phyloP scores from a whole-genome alignment of 2,329 filamentous ascomycete genomes.

The Aspergillus niger region DNA sequence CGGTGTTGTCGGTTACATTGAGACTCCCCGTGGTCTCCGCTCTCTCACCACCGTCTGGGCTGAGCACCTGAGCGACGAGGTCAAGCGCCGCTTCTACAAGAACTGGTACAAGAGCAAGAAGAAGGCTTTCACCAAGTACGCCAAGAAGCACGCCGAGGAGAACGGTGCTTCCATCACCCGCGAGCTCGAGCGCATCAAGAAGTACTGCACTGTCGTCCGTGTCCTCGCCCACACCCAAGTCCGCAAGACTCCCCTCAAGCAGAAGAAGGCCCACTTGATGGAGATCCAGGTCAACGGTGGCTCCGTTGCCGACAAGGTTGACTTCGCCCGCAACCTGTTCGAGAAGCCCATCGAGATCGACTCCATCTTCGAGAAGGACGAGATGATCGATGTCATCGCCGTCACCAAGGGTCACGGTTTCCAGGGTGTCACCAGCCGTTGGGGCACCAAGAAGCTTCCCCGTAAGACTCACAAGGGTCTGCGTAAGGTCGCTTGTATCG shows the following conservation, averaged over 20 bases:
- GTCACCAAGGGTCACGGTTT: conserved; percentile 99
- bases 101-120: conserved; percentile 99
- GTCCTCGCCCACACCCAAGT: conserved; percentile 99
- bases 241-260: conserved; percentile 98
- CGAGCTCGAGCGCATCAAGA: conserved; percentile 99
- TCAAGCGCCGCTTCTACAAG: conserved; percentile 99
- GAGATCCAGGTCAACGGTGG: conserved; percentile 99
- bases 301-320: conserved; percentile 92
- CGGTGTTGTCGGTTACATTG: conserved; percentile 99
- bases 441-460: conserved; percentile 99
- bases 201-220: conserved; percentile 99
- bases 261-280: conserved; percentile 99
- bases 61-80: conserved; percentile 96
- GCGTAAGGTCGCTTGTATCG: conserved; percentile 99
- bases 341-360: conserved; percentile 97
- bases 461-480: conserved; percentile 99
- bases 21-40: conserved; percentile 98
- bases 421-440: conserved; percentile 94
- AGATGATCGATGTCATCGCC: conserved; percentile 99
- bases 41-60: conserved; percentile 99
- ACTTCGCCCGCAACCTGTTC: conserved; percentile 92
- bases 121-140: conserved; percentile 99
- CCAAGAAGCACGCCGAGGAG: conserved; percentile 99
- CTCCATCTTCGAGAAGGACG: conserved; percentile 97
- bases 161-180: conserved; percentile 87